Conservation (phyloP, 176 grass and related monocot species). For the Juncus inflexus region DNA sequence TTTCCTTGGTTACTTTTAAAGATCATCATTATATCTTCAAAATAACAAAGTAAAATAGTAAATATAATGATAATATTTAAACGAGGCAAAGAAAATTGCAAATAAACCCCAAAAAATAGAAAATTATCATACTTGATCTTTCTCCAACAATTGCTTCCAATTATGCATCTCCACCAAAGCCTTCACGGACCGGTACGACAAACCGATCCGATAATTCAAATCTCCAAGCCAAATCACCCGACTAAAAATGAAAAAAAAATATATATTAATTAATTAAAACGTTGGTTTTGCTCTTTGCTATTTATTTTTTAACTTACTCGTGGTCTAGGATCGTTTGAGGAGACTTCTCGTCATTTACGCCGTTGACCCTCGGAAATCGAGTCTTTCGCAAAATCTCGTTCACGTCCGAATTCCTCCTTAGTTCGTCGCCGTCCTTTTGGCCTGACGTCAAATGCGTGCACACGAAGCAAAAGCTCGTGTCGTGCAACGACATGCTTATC, state of each 20-base stretch:
- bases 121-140: constrained; percentile 65
- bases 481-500: constrained; percentile 88
- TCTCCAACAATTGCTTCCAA: constrained; percentile 80
- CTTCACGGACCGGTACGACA: constrained; percentile 86
- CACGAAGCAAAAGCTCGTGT: constrained; percentile 95
- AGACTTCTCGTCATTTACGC: constrained; percentile 51
- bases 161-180: constrained; percentile 95
- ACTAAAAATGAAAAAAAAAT: constrained; percentile 35
- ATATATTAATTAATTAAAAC: too few species aligned
- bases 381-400: constrained; percentile 85
- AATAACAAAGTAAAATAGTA: too few species aligned
- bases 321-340: constrained; percentile 85
- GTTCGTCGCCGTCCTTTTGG: constrained; percentile 81
- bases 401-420: constrained; percentile 83
- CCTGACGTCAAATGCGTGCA: constrained; percentile 96
- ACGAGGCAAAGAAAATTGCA: neutral
- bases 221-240: constrained; percentile 97
- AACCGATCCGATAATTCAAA: constrained; percentile 91
- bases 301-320: constrained; percentile 43
- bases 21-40: too few species aligned
- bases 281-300: neutral
- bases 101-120: neutral
- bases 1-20: neutral
- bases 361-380: constrained; percentile 71
- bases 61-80: neutral